Conservation (phyloP, 805 yeast species). For the Candida caryicola region DNA sequence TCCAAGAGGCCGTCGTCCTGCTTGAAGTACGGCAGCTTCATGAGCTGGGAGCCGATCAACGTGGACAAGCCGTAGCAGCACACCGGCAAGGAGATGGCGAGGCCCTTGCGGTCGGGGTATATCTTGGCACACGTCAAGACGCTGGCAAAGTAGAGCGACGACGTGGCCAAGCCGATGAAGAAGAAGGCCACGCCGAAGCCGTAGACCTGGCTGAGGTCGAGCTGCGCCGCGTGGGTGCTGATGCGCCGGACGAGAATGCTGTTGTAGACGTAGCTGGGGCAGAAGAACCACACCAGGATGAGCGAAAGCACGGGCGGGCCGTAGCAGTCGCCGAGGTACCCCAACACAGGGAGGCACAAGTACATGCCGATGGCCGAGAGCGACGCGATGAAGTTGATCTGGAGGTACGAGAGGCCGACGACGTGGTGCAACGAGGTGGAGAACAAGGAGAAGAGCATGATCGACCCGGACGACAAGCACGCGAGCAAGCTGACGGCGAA, state of each 20-base stretch:
- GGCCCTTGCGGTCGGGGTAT: constrained; percentile 71
- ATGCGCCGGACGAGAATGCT: constrained; percentile 16
- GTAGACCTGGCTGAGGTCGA: constrained; percentile 13
- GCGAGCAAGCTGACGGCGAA: constrained; percentile 56
- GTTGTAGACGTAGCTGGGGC: constrained; percentile 62
- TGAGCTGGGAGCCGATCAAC: constrained; percentile 64
- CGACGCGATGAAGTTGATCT: constrained; percentile 70
- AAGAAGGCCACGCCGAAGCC: constrained; percentile 49
- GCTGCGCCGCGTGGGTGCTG: neutral
- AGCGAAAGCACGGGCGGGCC: constrained; percentile 74
- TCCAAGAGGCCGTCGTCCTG: constrained; percentile 37
- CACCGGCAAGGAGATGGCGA: constrained; percentile 86
- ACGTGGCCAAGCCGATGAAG: constrained; percentile 68
- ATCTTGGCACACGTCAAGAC: constrained; percentile 80
- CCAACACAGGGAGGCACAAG: constrained; percentile 75
- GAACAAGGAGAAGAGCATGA: constrained; percentile 77
- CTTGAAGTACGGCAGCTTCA: constrained; percentile 42
- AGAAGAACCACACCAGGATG: constrained; percentile 56
- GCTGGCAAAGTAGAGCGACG: constrained; percentile 68
- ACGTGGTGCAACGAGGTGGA: constrained; percentile 61
- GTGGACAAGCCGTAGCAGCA: constrained; percentile 84
- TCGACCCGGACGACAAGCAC: constrained; percentile 79
- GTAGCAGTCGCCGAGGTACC: constrained; percentile 79
- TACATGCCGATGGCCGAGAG: constrained; percentile 79
- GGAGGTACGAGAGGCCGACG: constrained; percentile 61